Base-by-base conservation (phyloP, 495 filamentous ascomycete genomes). In the Stereocaulon alpinum region DNA sequence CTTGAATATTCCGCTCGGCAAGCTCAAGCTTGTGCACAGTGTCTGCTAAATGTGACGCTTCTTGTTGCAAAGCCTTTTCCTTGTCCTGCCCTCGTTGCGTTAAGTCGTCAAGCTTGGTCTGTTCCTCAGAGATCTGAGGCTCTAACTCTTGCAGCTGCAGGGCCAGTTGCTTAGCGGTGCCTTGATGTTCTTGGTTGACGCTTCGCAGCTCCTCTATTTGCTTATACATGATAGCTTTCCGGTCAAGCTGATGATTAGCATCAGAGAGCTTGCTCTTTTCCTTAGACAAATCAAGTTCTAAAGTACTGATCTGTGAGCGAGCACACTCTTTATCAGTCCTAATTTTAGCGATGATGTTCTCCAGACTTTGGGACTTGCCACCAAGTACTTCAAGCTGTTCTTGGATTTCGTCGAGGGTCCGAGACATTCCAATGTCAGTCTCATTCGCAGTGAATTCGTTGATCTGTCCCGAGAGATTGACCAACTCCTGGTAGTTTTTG, bases 351-450 rank as follows among this genome's bases (percentile, higher is more conserved):
- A 91, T 78, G 30, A 73, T 77, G 37, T 80, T 74, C 64, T 86
- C 87, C 11, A 83, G 64, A n/a, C 70, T 66, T 58, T 82, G 77
- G 27, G 81, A 75, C 66, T 87, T 82, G 60, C 91, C 89, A n/a
- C 77, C 79, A 63, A 84, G 78, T 30, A 73, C 68, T 22, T 81
- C 79, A 56, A 88, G 82, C 53, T 93, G 80, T 17, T 86, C 81
- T 63, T 91, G 87, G 60, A 97, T 88, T 61, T 95, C 88, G 53
- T 96, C 86, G 18, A 89, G 73, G 7, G 86, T 86, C 61, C 86
- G 82, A 6, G 80, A 73, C 17, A 77, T 65, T 3, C 82, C 81
- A 61, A 76, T 71, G 17, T 85, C 81, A 52, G 84, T 80, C 63
- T 95, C 82, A 59, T 91, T 88, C 9, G 80, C 79, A 12, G 80